phyloP scores from a whole-genome alignment of 208 protist species.

The Acanthamoeba triangularis region DNA sequence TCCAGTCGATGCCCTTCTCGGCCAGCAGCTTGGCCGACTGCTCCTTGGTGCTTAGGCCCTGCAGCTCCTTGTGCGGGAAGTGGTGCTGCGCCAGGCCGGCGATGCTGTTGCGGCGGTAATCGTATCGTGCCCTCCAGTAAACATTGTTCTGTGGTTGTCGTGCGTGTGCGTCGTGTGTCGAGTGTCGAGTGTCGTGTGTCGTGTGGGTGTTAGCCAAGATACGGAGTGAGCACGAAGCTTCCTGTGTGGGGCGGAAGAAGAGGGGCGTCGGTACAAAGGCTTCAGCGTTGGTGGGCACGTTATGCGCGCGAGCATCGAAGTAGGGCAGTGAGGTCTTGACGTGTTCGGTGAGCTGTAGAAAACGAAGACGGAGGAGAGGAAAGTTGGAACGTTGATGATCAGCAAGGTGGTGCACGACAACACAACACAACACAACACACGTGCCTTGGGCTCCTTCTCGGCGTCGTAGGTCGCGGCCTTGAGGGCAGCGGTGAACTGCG shows the following conservation, averaged over 20 bases:
- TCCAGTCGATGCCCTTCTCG: constrained; percentile 77
- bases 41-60: constrained; percentile 15
- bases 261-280: background rate
- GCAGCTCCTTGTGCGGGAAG: constrained; percentile 77
- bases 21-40: constrained; percentile 64
- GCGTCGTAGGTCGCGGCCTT: constrained; percentile 40
- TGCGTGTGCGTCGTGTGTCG: too few relatives aligned
- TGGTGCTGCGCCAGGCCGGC: constrained; percentile 79
- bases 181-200: too few relatives aligned
- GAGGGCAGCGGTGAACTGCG: constrained; percentile 79
- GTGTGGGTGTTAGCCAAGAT: background rate
- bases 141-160: constrained; percentile 76
- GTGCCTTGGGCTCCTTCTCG: constrained; percentile 8
- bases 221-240: too few relatives aligned
- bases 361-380: background rate
- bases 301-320: constrained; percentile 67
- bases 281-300: constrained; percentile 70
- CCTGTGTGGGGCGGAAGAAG: too few relatives aligned
- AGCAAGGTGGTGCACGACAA: too few relatives aligned
- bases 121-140: constrained; percentile 77
- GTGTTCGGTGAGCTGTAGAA: constrained; percentile 41
- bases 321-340: constrained; percentile 33
- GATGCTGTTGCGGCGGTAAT: constrained; percentile 81
- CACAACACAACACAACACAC: background rate
- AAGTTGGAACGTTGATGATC: too few relatives aligned